Evolutionary conservation across 139 green algal species (phyloP), one percentile per base, ranked within the genome.

Genomic region (Tetraselmis chui): DNA sequence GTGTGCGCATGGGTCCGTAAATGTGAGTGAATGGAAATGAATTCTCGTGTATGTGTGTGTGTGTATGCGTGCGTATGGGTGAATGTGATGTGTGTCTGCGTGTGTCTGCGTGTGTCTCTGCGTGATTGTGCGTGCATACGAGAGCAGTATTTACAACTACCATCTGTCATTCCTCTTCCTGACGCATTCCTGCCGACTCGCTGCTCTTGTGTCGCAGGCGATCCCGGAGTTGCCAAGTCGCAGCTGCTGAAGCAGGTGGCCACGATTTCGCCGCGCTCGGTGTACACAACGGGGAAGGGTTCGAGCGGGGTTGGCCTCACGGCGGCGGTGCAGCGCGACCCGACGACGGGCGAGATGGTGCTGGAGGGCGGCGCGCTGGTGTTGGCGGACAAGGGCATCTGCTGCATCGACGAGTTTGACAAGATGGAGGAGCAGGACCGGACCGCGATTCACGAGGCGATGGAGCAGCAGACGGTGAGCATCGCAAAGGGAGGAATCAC

Each of bases 261-360:
- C 1, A 89, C 94, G 80, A 87, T 97, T 32, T 93, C 92, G 23
- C 95, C 95, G 0, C 89, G 97, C 0, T 94, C 93, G 0, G 93
- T 99, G 1, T 99, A 99, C 92, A 99, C 97, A 31, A 99, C 96
- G 23, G 97, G 97, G 82, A 96, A 96, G 83, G 97, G 97, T 27
- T 96, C 91, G 78, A 96, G 90, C 31, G 85, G 95, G 30, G 96
- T 99, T 0, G 96, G 96, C 31, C 91, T 99, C 28, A 99, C 96
- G 0, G 96, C 96, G 22, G 93, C 95, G 0, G 93, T 99, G 32
- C 88, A 95, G 76, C 87, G 92, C 29, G 97, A 99, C 85, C 86
- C 90, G 29, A 83, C 90, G 29, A 99, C 95, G n/a, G 84, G 83
- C 11, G 77, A 91, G 28, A 98, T 96, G 95, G 87, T 84, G 0